These are phyloP conservation scores for Apiospora malaysiana DNA, from an alignment of 2,329 filamentous ascomycete species.

Conservation along the genomic window DNA sequence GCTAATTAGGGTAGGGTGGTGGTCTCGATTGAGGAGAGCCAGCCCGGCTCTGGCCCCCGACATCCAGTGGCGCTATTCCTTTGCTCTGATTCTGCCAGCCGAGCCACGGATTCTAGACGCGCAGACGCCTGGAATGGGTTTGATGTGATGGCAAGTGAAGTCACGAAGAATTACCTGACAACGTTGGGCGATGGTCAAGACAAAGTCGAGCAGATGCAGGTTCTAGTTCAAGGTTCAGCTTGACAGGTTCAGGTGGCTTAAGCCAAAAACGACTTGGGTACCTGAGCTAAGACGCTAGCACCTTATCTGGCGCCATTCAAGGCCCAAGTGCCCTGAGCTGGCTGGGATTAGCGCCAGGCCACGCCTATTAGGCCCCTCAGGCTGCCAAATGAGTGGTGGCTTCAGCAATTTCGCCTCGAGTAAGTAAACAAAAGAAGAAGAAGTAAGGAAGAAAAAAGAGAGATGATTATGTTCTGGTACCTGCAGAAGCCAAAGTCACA, in stretches of 20 bases:
- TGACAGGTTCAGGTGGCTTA: slow-evolving; percentile 4
- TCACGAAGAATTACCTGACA: too few species aligned
- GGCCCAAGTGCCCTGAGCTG: neutral
- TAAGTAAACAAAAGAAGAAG: neutral
- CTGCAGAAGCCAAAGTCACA: neutral
- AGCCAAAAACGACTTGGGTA: neutral
- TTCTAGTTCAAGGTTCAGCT: slow-evolving; percentile 2
- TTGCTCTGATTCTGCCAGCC: too few species aligned
- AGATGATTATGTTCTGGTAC: neutral
- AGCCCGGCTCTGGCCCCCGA: too few species aligned
- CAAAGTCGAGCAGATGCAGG: neutral
- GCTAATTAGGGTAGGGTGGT: neutral
- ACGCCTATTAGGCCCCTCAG: too few species aligned
- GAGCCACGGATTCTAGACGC: neutral
- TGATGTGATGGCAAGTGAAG: too few species aligned
- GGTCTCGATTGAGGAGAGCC: neutral
- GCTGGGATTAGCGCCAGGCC: neutral
- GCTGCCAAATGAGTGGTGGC: neutral
- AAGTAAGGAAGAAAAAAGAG: neutral
- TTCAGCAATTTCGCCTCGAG: neutral
- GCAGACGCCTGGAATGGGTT: too few species aligned
- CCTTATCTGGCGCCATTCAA: neutral
- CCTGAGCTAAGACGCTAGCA: neutral
- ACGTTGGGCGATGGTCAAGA: too few species aligned
- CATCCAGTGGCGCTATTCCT: too few species aligned